Evolutionary conservation across 2,329 filamentous ascomycete genomes (phyloP).

Genomic region (Annulohypoxylon truncatum): DNA sequence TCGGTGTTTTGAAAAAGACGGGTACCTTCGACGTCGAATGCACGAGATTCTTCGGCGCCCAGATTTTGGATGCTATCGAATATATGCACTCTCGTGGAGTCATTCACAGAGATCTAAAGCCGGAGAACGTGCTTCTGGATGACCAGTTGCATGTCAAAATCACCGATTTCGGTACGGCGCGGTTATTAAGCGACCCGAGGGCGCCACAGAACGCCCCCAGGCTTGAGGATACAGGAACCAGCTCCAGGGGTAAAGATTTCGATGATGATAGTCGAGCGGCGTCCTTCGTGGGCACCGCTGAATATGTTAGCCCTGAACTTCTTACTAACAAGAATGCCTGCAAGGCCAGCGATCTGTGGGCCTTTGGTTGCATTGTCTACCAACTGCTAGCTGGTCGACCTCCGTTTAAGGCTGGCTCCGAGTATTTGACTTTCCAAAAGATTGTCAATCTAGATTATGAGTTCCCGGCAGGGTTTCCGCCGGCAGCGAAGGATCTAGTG

Average conservation of each 20-base stretch:
- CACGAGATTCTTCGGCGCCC: conserved; percentile 91
- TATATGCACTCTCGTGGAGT: conserved; percentile 98
- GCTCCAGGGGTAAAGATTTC: conserved; percentile 52
- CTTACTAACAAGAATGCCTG: conserved; percentile 96
- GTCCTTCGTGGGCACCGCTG: conserved; percentile 96
- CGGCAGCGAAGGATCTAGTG: conserved; percentile 86
- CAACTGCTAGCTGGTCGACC: conserved; percentile 95
- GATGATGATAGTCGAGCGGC: conserved; percentile 80
- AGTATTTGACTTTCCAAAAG: conserved; percentile 98
- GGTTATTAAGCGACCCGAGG: conserved; percentile 76
- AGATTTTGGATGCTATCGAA: conserved; percentile 95
- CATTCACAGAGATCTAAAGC: conserved; percentile 96
- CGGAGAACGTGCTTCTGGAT: conserved; percentile 95
- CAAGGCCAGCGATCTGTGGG: conserved; percentile 98
- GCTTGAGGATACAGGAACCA: conserved; percentile 53
- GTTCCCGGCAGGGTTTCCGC: conserved; percentile 89
- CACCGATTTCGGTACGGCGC: conserved; percentile 98
- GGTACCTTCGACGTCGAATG: conserved; percentile 96
- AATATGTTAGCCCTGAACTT: conserved; percentile 98
- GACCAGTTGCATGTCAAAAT: conserved; percentile 98
- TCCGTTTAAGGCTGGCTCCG: conserved; percentile 94
- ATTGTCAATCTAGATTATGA: conserved; percentile 95
- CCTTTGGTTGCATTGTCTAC: conserved; percentile 97
- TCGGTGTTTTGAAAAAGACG: conserved; percentile 93
- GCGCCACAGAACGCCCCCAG: conserved; percentile 56